Evolutionary conservation across 1,284 basidiomycete genomes (phyloP), one percentile per base, ranked within the genome.

Genomic region (Cutaneotrichosporon cutaneum): DNA sequence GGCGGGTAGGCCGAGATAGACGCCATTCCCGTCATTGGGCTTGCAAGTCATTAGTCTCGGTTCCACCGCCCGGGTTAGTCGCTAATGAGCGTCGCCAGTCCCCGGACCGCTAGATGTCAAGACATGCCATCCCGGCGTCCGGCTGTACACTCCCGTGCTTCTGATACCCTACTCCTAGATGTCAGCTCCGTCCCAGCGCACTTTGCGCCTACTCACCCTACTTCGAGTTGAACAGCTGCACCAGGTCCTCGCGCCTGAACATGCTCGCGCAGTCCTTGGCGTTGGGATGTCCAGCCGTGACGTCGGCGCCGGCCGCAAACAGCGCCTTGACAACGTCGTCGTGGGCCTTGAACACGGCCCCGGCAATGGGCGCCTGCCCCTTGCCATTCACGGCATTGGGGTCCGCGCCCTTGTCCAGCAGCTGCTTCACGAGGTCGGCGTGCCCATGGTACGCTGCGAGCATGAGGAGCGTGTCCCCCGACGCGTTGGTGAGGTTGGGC

Each of bases 391-490:
- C 72, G 22, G 85, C 82, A 71, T 92, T 87, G 0, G 86, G 83
- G 73, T 91, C 88, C 42, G 85, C 88, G 1, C 85, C 84, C 30
- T 83, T 81, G 7, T 74, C 67, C 44, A 90, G 73, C 26, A 91
- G 82, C 9, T 80, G 81, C 45, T 78, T 77, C 0, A 86, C 82
- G 21, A 89, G 84, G 1, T 82, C 79, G 1, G 80, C 72, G 67
- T 91, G 89, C 0, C 90, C 90, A 47, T 87, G 85, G 74, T 93
- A 93, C 3, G 89, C 84, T 2, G 89, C 87, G 45, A 92, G 84
- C 90, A 93, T 93, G 61, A 93, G 82, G 7, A 92, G 81, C 3
- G 88, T 88, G 72, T 90, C 90, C 21, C 89, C 89, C 85, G 87
- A 83, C 53, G 83, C 80, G 71, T 93, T 93, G 26, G 88, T 90